Evolutionary conservation across 352 stramenopile species (phyloP).

Genomic region (Saprolegnia diclina): DNA sequence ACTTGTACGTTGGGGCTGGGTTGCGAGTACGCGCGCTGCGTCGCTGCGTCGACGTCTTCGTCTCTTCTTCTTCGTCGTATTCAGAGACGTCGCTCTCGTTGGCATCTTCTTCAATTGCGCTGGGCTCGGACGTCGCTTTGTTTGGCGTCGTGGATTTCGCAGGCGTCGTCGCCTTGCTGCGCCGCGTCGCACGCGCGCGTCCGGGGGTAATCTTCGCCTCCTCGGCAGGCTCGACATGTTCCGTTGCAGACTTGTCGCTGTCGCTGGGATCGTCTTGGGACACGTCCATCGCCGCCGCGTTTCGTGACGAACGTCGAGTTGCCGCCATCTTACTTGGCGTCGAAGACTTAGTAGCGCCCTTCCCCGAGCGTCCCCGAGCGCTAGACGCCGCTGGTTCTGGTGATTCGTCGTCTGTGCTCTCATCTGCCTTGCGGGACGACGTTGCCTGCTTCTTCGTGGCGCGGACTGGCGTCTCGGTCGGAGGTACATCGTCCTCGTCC

Average conservation of each 20-base stretch:
- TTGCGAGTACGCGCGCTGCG: constrained; percentile 22
- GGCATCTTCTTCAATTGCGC: not conserved
- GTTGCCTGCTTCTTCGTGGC: not conserved
- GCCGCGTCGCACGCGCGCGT: not conserved
- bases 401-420: not conserved
- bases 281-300: not conserved
- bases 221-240: no score
- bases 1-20: constrained; percentile 16
- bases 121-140: constrained; percentile 3
- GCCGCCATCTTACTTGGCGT: not conserved
- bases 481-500: not conserved
- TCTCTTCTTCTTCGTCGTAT: not conserved
- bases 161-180: not conserved
- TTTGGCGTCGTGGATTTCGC: not conserved
- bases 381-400: no score
- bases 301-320: constrained; percentile 7
- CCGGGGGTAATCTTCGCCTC: not conserved
- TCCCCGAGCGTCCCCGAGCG: no score
- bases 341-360: no score
- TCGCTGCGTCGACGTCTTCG: constrained; percentile 1
- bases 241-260: not conserved
- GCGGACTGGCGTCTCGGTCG: not conserved
- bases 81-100: not conserved
- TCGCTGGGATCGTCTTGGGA: constrained; percentile 2
- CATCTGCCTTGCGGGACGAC: not conserved